These are phyloP conservation scores for Filobasidium floriforme DNA, from an alignment of 768 basidiomycete species.

Conservation along the genomic window DNA sequence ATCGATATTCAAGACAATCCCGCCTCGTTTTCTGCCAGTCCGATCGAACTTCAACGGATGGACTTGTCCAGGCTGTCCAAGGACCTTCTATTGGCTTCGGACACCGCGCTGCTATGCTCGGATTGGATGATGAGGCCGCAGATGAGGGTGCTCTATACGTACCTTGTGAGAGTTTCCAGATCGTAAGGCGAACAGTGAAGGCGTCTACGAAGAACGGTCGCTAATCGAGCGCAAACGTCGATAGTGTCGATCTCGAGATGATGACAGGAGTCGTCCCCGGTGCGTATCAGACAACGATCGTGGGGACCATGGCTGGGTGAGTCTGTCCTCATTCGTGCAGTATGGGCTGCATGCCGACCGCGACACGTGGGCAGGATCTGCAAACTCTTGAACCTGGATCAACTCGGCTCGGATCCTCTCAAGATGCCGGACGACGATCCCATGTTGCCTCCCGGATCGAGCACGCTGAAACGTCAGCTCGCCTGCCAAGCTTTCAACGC, in stretches of 20 bases:
- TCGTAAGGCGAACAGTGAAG: neutral
- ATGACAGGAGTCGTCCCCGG: neutral
- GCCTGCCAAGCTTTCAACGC: neutral
- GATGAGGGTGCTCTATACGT: neutral
- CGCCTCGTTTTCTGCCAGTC: neutral
- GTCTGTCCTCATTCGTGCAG: neutral
- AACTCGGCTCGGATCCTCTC: neutral
- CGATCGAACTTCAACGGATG: neutral
- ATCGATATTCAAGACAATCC: neutral
- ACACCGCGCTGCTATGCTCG: neutral
- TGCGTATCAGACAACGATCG: neutral
- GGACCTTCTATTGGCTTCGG: neutral
- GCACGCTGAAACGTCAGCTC: neutral
- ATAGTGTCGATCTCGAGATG: neutral
- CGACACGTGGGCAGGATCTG: neutral
- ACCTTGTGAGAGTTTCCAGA: neutral
- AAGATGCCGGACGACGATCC: constrained; percentile 6
- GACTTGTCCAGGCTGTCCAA: neutral
- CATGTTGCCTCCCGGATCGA: constrained; percentile 1
- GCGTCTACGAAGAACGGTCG: neutral
- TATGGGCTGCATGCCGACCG: neutral
- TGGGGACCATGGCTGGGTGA: neutral
- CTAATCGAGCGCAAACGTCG: neutral
- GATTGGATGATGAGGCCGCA: neutral
- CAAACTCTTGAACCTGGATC: neutral